Evolutionary conservation across 2,329 filamentous ascomycete species (phyloP).

Genomic region (Aureobasidium lini): DNA sequence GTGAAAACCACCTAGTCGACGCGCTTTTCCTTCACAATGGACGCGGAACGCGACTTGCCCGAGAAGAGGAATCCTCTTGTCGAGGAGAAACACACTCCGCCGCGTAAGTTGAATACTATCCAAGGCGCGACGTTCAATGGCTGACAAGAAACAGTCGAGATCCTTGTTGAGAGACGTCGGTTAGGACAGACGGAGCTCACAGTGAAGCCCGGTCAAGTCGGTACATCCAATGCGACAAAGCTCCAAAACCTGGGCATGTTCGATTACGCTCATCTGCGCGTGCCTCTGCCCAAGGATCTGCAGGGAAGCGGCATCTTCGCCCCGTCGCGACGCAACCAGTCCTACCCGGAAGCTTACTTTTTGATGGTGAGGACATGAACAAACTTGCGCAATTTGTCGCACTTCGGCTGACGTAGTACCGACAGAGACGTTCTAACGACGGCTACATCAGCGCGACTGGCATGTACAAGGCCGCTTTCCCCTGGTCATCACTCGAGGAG

Average conservation of each 20-base stretch:
- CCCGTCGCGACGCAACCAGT: conserved; percentile 48
- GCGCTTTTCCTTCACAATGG: conserved; percentile 16
- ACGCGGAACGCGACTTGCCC: conserved; percentile 41
- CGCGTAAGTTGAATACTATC: conserved; percentile 43
- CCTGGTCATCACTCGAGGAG: conserved; percentile 57
- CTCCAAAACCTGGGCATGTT: conserved; percentile 71
- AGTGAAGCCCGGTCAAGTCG: conserved; percentile 69
- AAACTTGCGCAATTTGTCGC: not conserved
- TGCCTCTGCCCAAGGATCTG: conserved; percentile 84
- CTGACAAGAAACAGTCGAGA: conserved; percentile 32
- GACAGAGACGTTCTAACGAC: conserved; percentile 69
- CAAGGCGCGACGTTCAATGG: not conserved
- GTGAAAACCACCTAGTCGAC: not conserved
- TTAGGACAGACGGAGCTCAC: conserved; percentile 88
- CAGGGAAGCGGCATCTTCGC: conserved; percentile 85
- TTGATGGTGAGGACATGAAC: conserved; percentile 60
- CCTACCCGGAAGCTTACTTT: conserved; percentile 83
- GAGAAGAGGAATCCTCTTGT: conserved; percentile 59
- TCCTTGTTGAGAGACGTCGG: conserved; percentile 72
- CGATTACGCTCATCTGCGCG: conserved; percentile 92
- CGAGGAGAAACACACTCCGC: conserved; percentile 52
- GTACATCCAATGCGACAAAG: conserved; percentile 63
- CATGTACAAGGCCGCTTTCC: conserved; percentile 89
- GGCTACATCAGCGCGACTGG: conserved; percentile 79
- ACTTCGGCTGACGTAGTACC: not conserved